Base-by-base conservation (phyloP, 2,329 filamentous ascomycete species). In the Xylaria sp. region DNA sequence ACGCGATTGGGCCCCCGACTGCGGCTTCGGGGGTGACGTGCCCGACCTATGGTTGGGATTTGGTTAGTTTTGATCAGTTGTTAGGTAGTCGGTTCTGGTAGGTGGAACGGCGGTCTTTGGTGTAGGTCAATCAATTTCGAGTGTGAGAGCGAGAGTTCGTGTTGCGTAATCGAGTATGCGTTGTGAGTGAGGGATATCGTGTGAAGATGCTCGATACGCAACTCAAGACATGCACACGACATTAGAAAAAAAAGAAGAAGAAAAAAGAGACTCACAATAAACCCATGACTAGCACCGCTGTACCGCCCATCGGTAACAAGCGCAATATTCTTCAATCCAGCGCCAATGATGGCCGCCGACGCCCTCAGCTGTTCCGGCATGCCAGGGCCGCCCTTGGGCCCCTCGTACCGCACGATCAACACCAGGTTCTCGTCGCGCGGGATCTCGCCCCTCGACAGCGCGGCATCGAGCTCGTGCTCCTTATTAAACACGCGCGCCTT, bases 331-430 rank as follows among this genome's bases (percentile, higher is more conserved):
- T 85, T 93, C 61, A 98, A 84, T 12, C 92, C 92, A 0, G 95
- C 95, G 57, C 95, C 95, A 92, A 97, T 97, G 73, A 98, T 93
- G 19, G 94, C 93, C 0, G 94, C 94, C 67, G 89, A 92, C 11
- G 95, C 93, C 78, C 92, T 93, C 53, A 98, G 86, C 81, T 97
- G 94, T 81, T 98, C 95, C 1, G 94, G 95, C 95, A 98, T 98
- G 51, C 95, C 95, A 0, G 95, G 95, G 0, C 95, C 95, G 70
- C 95, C 95, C 78, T 93, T 94, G 12, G 95, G 95, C 0, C 95
- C 95, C 79, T 98, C 95, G 78, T 98, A 98, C 24, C 95, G 90
- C 62, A 98, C 94, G 36, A 98, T 89, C 32, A 98, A 84, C 21
- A 98, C 95, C 14, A 97, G 86, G 77, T 97, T 96, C 77, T 96